These are phyloP conservation scores for Hymenoscyphus scutula DNA, from an alignment of 2,329 filamentous ascomycete genomes.

Conservation along the genomic window DNA sequence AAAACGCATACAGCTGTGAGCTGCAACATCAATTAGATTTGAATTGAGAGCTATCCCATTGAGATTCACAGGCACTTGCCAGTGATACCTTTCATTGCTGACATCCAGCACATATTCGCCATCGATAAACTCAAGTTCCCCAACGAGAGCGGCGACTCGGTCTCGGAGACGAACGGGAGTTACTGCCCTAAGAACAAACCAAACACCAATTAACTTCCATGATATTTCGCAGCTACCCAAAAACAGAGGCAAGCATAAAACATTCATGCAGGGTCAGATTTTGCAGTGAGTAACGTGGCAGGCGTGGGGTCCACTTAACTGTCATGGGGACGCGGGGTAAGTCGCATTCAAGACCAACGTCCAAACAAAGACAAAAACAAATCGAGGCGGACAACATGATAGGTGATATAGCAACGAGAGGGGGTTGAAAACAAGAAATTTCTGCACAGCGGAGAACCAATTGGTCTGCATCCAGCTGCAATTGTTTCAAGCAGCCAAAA, in stretches of 20 bases:
- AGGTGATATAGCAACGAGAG: neutral
- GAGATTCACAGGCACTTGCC: neutral
- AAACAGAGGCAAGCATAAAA: neutral
- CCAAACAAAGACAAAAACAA: neutral
- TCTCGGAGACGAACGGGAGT: constrained; percentile 5
- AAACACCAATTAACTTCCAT: neutral
- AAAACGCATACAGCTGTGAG: neutral
- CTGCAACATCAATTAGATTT: neutral
- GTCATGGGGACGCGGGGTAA: constrained; percentile 24
- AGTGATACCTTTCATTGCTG: too few species aligned
- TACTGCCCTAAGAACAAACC: neutral
- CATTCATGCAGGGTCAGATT: constrained; percentile 9
- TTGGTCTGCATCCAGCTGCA: neutral
- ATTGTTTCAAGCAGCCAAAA: neutral
- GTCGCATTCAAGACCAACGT: constrained; percentile 8
- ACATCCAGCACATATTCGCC: neutral
- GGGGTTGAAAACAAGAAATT: neutral
- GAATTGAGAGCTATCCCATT: neutral
- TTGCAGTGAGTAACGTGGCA: constrained; percentile 23
- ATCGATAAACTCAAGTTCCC: neutral
- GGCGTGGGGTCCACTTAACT: constrained; percentile 20
- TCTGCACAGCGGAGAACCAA: neutral
- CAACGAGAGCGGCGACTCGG: neutral
- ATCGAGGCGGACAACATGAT: neutral
- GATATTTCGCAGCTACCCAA: neutral